Percentiles rank a stretch among this genome's conserved stretches.
Conservation (phyloP, 306 rosid species). For the Neltuma alba region DNA sequence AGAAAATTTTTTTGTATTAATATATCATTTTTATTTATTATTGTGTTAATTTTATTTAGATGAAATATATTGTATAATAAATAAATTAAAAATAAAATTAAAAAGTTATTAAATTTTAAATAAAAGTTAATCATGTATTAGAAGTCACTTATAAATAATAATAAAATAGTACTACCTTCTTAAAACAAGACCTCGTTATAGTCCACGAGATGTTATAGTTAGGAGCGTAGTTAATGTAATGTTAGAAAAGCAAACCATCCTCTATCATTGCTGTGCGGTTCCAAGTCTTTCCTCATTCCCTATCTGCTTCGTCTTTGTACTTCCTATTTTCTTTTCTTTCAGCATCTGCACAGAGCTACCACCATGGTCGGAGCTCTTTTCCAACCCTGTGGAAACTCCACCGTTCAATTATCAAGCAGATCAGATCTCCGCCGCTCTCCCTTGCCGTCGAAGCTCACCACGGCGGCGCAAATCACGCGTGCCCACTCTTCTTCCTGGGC, state of each 20-base stretch:
- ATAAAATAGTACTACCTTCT: too few relatives aligned
- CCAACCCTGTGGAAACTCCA: constrained; percentile 11
- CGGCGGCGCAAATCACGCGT: neutral
- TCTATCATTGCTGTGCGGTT: neutral
- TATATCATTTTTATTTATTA: too few relatives aligned
- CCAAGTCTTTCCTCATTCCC: neutral
- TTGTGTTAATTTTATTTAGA: too few relatives aligned
- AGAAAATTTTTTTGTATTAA: too few relatives aligned
- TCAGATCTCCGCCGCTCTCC: neutral
- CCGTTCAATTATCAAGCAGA: constrained; percentile 13
- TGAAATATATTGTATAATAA: too few relatives aligned
- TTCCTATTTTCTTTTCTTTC: neutral
- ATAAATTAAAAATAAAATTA: too few relatives aligned
- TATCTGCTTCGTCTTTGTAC: neutral
- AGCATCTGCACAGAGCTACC: neutral
- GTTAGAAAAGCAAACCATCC: neutral
- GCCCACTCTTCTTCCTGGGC: constrained; percentile 43
- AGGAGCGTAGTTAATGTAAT: too few relatives aligned
- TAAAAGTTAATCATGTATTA: too few relatives aligned
- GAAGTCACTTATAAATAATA: too few relatives aligned
- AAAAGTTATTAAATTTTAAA: too few relatives aligned
- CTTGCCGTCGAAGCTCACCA: neutral
- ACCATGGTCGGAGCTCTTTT: constrained; percentile 44
- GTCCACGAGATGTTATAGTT: too few relatives aligned
- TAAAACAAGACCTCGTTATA: too few relatives aligned